A percentile compares a stretch with the other conserved stretches of the same genome.
These are phyloP conservation scores for Gliomastix tumulicola DNA, from an alignment of 2,329 filamentous ascomycete species.

Conservation along the genomic window DNA sequence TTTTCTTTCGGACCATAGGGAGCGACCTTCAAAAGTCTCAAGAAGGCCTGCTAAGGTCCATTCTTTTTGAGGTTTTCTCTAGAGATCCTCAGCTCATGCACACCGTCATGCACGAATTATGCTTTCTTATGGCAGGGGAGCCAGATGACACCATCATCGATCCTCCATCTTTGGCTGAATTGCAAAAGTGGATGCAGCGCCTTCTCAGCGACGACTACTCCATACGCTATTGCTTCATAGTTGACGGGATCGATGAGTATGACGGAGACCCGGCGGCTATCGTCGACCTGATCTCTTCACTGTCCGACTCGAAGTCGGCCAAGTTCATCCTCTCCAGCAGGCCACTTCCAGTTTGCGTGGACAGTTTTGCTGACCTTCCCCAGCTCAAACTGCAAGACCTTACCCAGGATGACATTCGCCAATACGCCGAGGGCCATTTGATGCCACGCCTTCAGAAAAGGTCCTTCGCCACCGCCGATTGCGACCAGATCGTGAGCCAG, in stretches of 20 bases:
- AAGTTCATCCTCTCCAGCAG: neutral
- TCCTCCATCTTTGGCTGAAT: neutral
- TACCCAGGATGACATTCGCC: neutral
- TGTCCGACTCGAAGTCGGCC: too few relatives aligned
- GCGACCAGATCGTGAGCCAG: neutral
- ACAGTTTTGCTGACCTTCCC: neutral
- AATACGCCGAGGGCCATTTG: neutral
- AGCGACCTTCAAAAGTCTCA: conserved; percentile 20
- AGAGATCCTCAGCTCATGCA: neutral
- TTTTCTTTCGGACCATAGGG: conserved; percentile 27
- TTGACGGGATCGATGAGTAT: neutral
- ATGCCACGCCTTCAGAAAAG: neutral
- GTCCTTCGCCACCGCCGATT: too few relatives aligned
- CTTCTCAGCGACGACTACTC: neutral
- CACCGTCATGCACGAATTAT: neutral
- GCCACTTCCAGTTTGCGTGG: neutral
- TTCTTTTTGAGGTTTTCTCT: neutral
- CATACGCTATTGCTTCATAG: neutral
- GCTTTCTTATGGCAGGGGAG: neutral
- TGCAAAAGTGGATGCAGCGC: too few relatives aligned
- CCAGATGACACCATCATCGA: neutral
- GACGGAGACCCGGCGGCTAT: neutral
- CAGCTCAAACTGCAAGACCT: neutral
- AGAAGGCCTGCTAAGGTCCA: conserved; percentile 19
- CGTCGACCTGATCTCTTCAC: too few relatives aligned